Evolutionary conservation across 352 stramenopile species (phyloP).

Genomic region (Pseudoperonospora humuli): DNA sequence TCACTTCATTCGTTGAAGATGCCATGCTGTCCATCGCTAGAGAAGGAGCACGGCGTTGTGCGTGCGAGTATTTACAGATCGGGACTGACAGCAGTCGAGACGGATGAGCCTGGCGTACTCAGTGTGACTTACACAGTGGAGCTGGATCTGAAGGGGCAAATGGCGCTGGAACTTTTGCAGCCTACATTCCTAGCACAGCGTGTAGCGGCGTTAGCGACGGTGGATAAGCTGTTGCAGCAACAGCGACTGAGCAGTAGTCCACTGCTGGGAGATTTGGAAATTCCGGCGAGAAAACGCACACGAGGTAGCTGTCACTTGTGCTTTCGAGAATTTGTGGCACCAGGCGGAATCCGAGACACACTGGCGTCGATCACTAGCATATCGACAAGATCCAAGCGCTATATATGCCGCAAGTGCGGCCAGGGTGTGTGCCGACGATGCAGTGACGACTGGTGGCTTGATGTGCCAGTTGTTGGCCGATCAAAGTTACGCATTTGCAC

Average conservation of each 20-base stretch:
- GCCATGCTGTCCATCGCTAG: slow-evolving; percentile 42
- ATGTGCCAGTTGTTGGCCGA: slow-evolving; percentile 67
- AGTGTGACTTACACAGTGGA: slow-evolving; percentile 80
- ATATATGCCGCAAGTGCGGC: slow-evolving; percentile 72
- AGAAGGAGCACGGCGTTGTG: slow-evolving; percentile 54
- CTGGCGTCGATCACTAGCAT: slow-evolving; percentile 22
- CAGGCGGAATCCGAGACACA: slow-evolving; percentile 19
- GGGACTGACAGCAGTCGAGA: slow-evolving; percentile 71
- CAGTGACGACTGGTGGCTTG: slow-evolving; percentile 72
- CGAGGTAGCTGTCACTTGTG: slow-evolving; percentile 61
- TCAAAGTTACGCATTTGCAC: slow-evolving; percentile 81
- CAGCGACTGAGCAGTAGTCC: slow-evolving; percentile 71
- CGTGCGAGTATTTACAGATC: slow-evolving; percentile 74
- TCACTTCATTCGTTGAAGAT: slow-evolving; percentile 55
- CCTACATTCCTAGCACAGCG: slow-evolving; percentile 57
- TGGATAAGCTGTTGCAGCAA: slow-evolving; percentile 74
- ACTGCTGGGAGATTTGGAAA: slow-evolving; percentile 71
- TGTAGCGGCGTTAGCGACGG: slow-evolving; percentile 53
- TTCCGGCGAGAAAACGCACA: slow-evolving; percentile 26
- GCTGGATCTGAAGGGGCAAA: slow-evolving; percentile 78
- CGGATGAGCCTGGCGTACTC: slow-evolving; percentile 58
- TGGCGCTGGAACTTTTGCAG: slow-evolving; percentile 57
- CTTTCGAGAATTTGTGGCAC: slow-evolving; percentile 52
- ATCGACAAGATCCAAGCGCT: slow-evolving; percentile 37
- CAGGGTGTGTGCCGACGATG: slow-evolving; percentile 70